Evolutionary conservation across 2,329 filamentous ascomycete species (phyloP), one percentile per base, ranked within the genome.

Genomic region (Epichloe coenophiala): DNA sequence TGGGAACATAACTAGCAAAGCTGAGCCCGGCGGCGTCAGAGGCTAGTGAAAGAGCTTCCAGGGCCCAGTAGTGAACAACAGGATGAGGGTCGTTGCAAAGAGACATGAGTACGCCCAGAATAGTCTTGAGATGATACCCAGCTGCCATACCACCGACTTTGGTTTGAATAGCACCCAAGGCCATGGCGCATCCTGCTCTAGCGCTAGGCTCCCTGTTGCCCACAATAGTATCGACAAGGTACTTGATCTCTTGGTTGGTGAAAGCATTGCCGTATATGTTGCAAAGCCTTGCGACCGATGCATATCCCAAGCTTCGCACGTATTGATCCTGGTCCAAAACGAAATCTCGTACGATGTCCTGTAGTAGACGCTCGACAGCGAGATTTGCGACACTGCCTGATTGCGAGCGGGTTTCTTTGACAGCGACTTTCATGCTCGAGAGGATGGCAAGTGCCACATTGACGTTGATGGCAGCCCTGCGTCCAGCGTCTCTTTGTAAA

Each of bases 141-240:
- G 93, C 93, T 49, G 93, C 93, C 90, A 98, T 97, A 51, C 93
- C 91, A 51, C 93, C 94, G 36, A 98, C 86, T 64, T 95, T 89
- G 17, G 88, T 86, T 68, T 98, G 90, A 48, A 98, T 97, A 51
- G 85, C 86, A 8, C 93, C 93, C 33, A 98, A 71, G 12, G 93
- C 89, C 72, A 94, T 88, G 15, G 94, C 93, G 67, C 91, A 98
- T 11, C 93, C 93, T 43, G 94, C 90, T 63, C 93, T 82, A 38
- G 89, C 89, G 64, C 87, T 91, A 0, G 93, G 93, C 64, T 98
- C 93, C 50, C 91, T 79, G 65, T 98, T 96, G 43, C 84, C 79
- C 5, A 98, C 89, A 55, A 98, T 96, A 1, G 86, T 95, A 60
- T 98, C 91, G 42, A 97, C 84, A 9, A 98, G 75, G 62, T 84